Percentiles rank a stretch among this genome's conserved stretches.
phyloP scores from a whole-genome alignment of 1,284 basidiomycete genomes.

The Apiotrichum laibachii region DNA sequence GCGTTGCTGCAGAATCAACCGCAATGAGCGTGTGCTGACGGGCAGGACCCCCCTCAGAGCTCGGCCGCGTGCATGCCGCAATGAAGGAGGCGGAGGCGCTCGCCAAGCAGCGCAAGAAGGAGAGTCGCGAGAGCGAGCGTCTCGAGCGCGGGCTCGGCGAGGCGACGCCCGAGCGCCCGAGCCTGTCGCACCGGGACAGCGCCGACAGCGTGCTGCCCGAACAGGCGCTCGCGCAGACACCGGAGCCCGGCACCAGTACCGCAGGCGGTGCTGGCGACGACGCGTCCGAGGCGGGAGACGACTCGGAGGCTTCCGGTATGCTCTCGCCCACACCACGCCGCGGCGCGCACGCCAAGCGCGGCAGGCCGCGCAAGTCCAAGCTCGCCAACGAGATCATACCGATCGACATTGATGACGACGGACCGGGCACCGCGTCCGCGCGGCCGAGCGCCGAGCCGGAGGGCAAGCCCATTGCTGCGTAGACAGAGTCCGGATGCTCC shows the following conservation, averaged over 20 bases:
- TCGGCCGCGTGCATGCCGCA: constrained; percentile 32
- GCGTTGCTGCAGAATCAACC: too few species aligned
- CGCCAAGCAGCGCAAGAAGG: constrained; percentile 23
- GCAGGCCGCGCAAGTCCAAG: constrained; percentile 40
- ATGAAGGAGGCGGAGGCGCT: constrained; percentile 40
- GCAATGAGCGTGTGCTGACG: constrained; percentile 11
- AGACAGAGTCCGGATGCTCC: not conserved
- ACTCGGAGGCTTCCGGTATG: constrained; percentile 21
- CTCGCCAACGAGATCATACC: constrained; percentile 45
- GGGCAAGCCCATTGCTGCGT: constrained; percentile 1
- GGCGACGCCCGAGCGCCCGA: constrained; percentile 20
- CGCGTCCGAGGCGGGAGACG: constrained; percentile 31
- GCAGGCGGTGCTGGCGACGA: constrained; percentile 3
- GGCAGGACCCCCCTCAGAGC: constrained; percentile 39
- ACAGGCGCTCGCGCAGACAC: too few species aligned
- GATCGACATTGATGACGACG: constrained; percentile 13
- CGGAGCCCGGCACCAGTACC: not conserved
- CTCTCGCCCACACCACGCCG: constrained; percentile 14
- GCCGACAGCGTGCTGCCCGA: constrained; percentile 17
- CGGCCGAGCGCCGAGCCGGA: constrained; percentile 1
- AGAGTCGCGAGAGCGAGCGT: constrained; percentile 14
- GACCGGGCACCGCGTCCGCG: not conserved
- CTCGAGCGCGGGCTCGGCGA: constrained; percentile 3
- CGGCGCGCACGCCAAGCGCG: constrained; percentile 8
- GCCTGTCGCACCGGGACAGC: constrained; percentile 13